Percentiles rank a stretch among this genome's conserved stretches.
phyloP scores from a whole-genome alignment of 257 asterid genomes.

The Scutellaria minor region DNA sequence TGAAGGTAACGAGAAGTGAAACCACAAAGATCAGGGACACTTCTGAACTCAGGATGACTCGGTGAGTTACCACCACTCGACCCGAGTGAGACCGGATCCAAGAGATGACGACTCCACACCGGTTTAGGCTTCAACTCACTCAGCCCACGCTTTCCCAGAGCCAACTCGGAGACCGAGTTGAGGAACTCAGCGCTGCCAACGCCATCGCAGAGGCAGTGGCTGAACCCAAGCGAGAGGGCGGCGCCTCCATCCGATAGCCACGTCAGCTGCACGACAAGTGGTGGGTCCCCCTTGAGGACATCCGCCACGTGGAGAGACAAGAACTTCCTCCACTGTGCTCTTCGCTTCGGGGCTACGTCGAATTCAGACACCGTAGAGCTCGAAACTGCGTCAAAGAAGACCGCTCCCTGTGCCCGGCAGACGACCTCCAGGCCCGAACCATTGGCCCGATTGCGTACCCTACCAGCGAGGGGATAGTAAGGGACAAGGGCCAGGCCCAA shows the following conservation, averaged over 20 bases:
- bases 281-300: slow-evolving; percentile 65
- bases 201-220: slow-evolving; percentile 71
- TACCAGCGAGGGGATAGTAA: slow-evolving; percentile 73
- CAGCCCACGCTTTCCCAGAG: slow-evolving; percentile 30
- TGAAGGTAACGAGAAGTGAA: slow-evolving; percentile 42
- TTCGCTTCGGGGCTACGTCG: slow-evolving; percentile 43
- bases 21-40: slow-evolving; percentile 52
- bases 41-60: slow-evolving; percentile 54
- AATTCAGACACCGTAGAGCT: slow-evolving; percentile 45
- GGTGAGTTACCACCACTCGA: not conserved
- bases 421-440: slow-evolving; percentile 65
- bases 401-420: slow-evolving; percentile 68
- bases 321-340: slow-evolving; percentile 53
- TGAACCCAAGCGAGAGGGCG: slow-evolving; percentile 59
- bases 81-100: slow-evolving; percentile 32
- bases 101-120: slow-evolving; percentile 55
- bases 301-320: slow-evolving; percentile 54
- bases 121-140: slow-evolving; percentile 43
- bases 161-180: slow-evolving; percentile 61
- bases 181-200: slow-evolving; percentile 66
- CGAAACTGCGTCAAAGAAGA: slow-evolving; percentile 55
- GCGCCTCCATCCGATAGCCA: slow-evolving; percentile 70
- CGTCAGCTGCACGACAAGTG: slow-evolving; percentile 72
- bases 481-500: slow-evolving; percentile 59
- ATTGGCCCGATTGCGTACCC: slow-evolving; percentile 58